Evolutionary conservation across 371 early-diverging fungal species (phyloP).

Genomic region (Synchytrium microbalum): DNA sequence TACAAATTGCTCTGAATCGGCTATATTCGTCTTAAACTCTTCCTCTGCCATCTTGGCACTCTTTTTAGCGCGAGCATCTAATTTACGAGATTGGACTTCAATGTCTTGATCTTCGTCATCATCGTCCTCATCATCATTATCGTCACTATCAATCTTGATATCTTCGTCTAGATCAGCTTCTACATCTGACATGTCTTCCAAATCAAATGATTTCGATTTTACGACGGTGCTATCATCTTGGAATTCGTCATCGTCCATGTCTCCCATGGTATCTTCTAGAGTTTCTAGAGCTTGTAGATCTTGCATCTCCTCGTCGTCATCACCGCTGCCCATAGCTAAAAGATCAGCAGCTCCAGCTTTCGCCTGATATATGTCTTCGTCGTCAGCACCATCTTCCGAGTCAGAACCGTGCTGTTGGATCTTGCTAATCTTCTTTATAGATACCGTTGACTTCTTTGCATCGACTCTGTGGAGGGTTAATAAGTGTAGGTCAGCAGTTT

Average conservation of each 20-base stretch:
- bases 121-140: constrained; percentile 20
- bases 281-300: constrained; percentile 12
- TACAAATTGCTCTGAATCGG: constrained; percentile 58
- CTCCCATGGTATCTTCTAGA: constrained; percentile 11
- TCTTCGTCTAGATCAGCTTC: constrained; percentile 6
- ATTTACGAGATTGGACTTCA: constrained; percentile 61
- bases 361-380: constrained; percentile 11
- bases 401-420: neutral
- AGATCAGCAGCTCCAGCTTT: constrained; percentile 15
- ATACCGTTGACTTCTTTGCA: neutral
- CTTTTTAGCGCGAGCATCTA: constrained; percentile 52
- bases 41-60: constrained; percentile 64
- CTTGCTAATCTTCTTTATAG: neutral
- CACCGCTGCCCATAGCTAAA: constrained; percentile 8
- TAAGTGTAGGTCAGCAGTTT: neutral
- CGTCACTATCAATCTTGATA: constrained; percentile 25
- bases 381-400: constrained; percentile 8
- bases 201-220: neutral
- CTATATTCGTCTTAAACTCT: constrained; percentile 66
- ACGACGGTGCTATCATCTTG: constrained; percentile 21
- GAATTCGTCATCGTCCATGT: constrained; percentile 32
- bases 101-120: constrained; percentile 51
- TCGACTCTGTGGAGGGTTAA: neutral
- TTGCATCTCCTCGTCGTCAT: constrained; percentile 20
- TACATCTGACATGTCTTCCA: constrained; percentile 27